Evolutionary conservation across 768 basidiomycete species (phyloP).

Genomic region (Astraeus odoratus): DNA sequence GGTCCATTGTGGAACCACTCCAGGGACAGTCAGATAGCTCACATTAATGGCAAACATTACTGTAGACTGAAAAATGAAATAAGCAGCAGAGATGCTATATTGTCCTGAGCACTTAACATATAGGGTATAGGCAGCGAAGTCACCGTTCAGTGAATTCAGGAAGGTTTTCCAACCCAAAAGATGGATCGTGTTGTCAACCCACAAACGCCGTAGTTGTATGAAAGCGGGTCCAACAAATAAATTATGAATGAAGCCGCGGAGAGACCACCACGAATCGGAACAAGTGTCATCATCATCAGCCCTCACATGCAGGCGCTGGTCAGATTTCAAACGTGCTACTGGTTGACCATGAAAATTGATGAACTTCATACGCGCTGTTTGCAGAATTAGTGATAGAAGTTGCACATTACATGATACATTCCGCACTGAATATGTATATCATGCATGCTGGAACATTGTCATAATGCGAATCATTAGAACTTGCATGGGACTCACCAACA

Average conservation of each 20-base stretch:
- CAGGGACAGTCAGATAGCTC: constrained; percentile 27
- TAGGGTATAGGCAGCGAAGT: constrained; percentile 4
- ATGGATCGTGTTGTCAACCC: constrained; percentile 3
- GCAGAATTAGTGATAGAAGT: neutral
- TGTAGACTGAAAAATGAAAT: constrained; percentile 18
- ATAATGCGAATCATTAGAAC: neutral
- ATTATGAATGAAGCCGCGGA: constrained; percentile 8
- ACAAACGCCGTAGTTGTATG: constrained; percentile 2
- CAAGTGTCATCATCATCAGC: neutral
- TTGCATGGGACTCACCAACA: neutral
- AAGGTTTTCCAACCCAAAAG: constrained; percentile 5
- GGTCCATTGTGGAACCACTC: constrained; percentile 10
- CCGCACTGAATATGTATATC: constrained; percentile 36
- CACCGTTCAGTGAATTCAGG: neutral
- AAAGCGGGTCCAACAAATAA: constrained; percentile 21
- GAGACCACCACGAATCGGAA: constrained; percentile 4
- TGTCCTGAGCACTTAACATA: constrained; percentile 1
- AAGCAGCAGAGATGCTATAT: neutral
- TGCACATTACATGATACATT: neutral
- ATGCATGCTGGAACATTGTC: constrained; percentile 29
- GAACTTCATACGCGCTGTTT: constrained; percentile 29
- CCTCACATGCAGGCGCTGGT: constrained; percentile 31
- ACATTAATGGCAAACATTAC: constrained; percentile 30
- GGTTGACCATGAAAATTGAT: constrained; percentile 42
- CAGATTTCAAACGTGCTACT: constrained; percentile 36